Percentiles rank a stretch among this genome's conserved stretches.
These are phyloP conservation scores for Trebouxia sp. DNA, from an alignment of 139 green algal genomes.

Conservation along the genomic window DNA sequence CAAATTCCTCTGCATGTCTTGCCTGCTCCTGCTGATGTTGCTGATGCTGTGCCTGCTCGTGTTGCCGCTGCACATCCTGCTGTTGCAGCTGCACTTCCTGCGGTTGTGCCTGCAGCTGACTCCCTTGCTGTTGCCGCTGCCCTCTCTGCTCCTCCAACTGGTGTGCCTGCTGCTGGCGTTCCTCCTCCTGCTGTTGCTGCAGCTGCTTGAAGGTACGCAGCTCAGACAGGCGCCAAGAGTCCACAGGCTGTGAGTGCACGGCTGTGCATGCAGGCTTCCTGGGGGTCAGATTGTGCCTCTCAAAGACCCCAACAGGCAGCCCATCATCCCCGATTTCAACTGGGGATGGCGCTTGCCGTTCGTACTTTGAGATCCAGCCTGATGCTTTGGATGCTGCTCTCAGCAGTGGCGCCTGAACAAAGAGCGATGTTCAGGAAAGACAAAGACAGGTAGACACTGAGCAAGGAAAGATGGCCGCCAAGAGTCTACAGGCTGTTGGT, in stretches of 20 bases:
- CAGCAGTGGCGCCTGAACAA: background rate
- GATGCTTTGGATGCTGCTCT: background rate
- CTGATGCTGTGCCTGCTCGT: no score
- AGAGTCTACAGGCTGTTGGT: background rate
- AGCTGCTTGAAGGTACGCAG: background rate
- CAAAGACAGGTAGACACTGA: no score
- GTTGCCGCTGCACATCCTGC: no score
- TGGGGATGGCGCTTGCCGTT: background rate
- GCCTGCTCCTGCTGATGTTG: no score
- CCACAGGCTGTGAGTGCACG: background rate
- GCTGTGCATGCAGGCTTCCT: background rate
- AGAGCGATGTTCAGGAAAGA: no score
- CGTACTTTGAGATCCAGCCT: background rate
- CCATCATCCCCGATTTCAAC: slow-evolving; percentile 3
- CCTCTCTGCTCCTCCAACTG: no score
- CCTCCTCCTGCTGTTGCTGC: background rate
- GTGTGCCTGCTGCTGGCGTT: no score
- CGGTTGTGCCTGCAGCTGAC: no score
- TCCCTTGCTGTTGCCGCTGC: no score
- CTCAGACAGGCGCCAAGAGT: slow-evolving; percentile 10
- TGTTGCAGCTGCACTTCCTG: no score
- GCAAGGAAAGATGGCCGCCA: background rate
- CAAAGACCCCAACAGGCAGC: slow-evolving; percentile 1
- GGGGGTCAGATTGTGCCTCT: slow-evolving; percentile 4
- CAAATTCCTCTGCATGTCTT: no score